Percentiles rank a stretch among this genome's conserved stretches.
Conservation (phyloP, 805 yeast species). For the Yamadazyma takamatsuzukensis region DNA sequence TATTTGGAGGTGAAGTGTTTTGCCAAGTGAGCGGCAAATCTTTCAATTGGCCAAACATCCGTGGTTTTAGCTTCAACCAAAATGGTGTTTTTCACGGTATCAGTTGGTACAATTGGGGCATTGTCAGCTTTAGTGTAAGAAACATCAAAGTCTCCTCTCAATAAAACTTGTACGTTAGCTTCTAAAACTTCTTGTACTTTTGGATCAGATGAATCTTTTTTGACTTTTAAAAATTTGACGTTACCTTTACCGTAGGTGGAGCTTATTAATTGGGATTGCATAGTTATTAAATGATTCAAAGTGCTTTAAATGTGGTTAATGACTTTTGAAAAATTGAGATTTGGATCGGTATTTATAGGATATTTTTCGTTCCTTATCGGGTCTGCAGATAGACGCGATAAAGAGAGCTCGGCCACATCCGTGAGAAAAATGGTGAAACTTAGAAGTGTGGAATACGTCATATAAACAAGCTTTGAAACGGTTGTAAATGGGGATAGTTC, state of each 20-base stretch:
- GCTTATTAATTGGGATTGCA: slow-evolving; percentile 24
- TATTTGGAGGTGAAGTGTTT: slow-evolving; percentile 78
- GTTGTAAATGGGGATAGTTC: too few species aligned
- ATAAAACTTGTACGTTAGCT: slow-evolving; percentile 71
- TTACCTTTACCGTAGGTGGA: slow-evolving; percentile 90
- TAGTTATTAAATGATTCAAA: too few species aligned
- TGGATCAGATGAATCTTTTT: slow-evolving; percentile 70
- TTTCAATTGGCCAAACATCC: slow-evolving; percentile 88
- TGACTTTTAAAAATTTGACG: slow-evolving; percentile 88
- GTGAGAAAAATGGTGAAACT: too few species aligned
- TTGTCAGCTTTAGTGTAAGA: slow-evolving; percentile 90
- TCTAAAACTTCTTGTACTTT: slow-evolving; percentile 78
- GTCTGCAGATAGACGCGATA: too few species aligned
- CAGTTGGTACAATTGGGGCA: slow-evolving; percentile 87
- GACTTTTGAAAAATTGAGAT: too few species aligned
- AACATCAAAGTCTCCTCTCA: slow-evolving; percentile 73
- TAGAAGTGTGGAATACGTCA: too few species aligned
- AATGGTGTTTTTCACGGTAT: slow-evolving; percentile 87
- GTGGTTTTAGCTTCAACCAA: slow-evolving; percentile 76
- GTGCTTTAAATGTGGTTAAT: too few species aligned
- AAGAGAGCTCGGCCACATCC: too few species aligned
- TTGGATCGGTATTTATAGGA: slow-evolving; percentile 4
- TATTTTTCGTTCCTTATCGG: too few species aligned
- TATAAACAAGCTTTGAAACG: too few species aligned
- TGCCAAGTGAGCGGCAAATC: slow-evolving; percentile 81